These are phyloP conservation scores for Chalaropsis thielavioides DNA, from an alignment of 2,329 filamentous ascomycete genomes.

Conservation along the genomic window DNA sequence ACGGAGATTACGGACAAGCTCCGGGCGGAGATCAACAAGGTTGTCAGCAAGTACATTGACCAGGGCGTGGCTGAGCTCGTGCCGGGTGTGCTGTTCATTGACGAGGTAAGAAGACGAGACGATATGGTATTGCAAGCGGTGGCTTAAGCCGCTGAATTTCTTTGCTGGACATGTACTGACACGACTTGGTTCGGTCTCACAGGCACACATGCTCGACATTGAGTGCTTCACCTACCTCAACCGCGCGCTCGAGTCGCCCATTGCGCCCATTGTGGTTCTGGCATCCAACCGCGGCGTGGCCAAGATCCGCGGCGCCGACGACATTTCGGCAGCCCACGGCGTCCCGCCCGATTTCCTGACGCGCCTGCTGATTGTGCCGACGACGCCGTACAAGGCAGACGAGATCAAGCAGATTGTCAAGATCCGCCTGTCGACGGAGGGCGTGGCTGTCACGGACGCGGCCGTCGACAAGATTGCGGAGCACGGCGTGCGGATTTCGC, in stretches of 20 bases:
- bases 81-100: slow-evolving; percentile 96
- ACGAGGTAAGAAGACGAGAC: slow-evolving; percentile 52
- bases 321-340: slow-evolving; percentile 76
- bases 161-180: not conserved
- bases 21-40: slow-evolving; percentile 93
- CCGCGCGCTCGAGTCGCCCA: slow-evolving; percentile 85
- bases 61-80: slow-evolving; percentile 95
- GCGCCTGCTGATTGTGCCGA: slow-evolving; percentile 90
- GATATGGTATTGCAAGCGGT: not conserved
- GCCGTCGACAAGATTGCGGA: slow-evolving; percentile 78
- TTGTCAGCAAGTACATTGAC: slow-evolving; percentile 97
- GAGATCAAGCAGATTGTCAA: slow-evolving; percentile 90
- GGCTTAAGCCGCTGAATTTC: not conserved
- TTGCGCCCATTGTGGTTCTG: slow-evolving; percentile 92
- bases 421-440: slow-evolving; percentile 69
- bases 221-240: slow-evolving; percentile 99
- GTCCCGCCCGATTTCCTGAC: slow-evolving; percentile 87
- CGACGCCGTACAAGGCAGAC: slow-evolving; percentile 69
- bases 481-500: slow-evolving; percentile 74
- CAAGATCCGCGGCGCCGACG: slow-evolving; percentile 74
- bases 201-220: slow-evolving; percentile 97
- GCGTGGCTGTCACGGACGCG: slow-evolving; percentile 60
- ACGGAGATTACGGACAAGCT: slow-evolving; percentile 98
- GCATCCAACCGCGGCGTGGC: slow-evolving; percentile 93
- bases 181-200: not conserved